Evolutionary conservation across 2,329 filamentous ascomycete genomes (phyloP).

Genomic region (Arthrobotrys megalospora): DNA sequence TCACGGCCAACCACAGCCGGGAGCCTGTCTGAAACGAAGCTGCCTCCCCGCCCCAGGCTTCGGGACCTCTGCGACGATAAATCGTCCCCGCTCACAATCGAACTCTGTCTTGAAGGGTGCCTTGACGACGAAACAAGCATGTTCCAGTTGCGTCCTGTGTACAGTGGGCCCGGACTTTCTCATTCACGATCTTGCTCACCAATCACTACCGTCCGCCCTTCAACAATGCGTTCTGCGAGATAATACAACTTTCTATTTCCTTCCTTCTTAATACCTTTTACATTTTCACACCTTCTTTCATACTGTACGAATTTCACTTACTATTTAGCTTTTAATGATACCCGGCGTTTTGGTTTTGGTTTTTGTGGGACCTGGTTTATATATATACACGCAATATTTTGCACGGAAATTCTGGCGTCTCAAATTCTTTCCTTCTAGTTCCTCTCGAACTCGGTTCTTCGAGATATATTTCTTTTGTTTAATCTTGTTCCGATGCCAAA

Average conservation of each 20-base stretch:
- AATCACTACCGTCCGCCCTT: slow-evolving; percentile 38
- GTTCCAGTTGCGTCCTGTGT: slow-evolving; percentile 58
- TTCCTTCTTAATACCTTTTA: slow-evolving; percentile 11
- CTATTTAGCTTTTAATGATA: slow-evolving; percentile 55
- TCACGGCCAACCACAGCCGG: slow-evolving; percentile 30
- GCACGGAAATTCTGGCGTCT: slow-evolving; percentile 5
- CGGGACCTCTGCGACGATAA: slow-evolving; percentile 31
- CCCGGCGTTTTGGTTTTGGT: slow-evolving; percentile 50
- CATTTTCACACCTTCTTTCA: slow-evolving; percentile 7
- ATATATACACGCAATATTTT: slow-evolving; percentile 1
- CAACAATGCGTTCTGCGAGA: slow-evolving; percentile 28
- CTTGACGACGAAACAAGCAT: slow-evolving; percentile 56
- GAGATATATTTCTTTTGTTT: slow-evolving; percentile 32
- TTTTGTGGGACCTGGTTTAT: neutral
- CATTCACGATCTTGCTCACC: slow-evolving; percentile 50
- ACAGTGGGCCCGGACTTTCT: slow-evolving; percentile 29
- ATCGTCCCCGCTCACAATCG: slow-evolving; percentile 51
- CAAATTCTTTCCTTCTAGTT: neutral
- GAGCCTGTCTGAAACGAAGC: slow-evolving; percentile 24
- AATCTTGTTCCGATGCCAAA: slow-evolving; percentile 13
- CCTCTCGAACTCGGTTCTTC: neutral
- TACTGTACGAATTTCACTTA: slow-evolving; percentile 14
- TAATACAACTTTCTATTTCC: slow-evolving; percentile 1
- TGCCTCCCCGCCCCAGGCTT: neutral
- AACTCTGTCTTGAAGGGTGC: slow-evolving; percentile 55